These are phyloP conservation scores for Vigna hirtella DNA, from an alignment of 306 rosid species.

Conservation along the genomic window DNA sequence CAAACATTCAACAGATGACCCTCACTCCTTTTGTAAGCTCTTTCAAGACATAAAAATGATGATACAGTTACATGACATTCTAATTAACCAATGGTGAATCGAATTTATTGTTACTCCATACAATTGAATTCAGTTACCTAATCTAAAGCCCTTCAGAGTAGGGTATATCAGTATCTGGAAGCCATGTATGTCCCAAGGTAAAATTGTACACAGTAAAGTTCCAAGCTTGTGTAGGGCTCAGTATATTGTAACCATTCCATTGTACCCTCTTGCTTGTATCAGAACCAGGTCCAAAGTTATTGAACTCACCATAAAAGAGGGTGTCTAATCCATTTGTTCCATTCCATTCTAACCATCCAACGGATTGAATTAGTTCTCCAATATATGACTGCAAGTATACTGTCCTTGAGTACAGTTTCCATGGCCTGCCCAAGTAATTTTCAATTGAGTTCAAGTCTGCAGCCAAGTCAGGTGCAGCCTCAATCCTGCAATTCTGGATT, in stretches of 20 bases:
- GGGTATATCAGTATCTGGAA: constrained; percentile 76
- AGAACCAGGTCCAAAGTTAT: constrained; percentile 74
- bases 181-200: constrained; percentile 72
- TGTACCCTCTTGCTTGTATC: constrained; percentile 60
- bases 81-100: constrained; percentile 20
- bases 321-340: constrained; percentile 72
- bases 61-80: constrained; percentile 13
- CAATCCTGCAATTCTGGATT: constrained; percentile 75
- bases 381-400: constrained; percentile 81
- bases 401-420: constrained; percentile 78
- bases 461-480: constrained; percentile 67
- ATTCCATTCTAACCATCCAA: constrained; percentile 84
- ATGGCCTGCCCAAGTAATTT: constrained; percentile 70
- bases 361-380: constrained; percentile 57
- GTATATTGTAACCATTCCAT: constrained; percentile 66
- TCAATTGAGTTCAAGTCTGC: constrained; percentile 24
- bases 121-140: constrained; percentile 7
- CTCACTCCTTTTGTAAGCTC: background rate
- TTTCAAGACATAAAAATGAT: background rate
- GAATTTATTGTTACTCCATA: constrained; percentile 9
- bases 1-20: background rate
- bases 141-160: constrained; percentile 54
- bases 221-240: constrained; percentile 65
- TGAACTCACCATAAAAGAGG: constrained; percentile 71
- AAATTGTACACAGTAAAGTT: constrained; percentile 72